Evolutionary conservation across 345 rosid genomes (phyloP).

Genomic region (Camelina hispida): DNA sequence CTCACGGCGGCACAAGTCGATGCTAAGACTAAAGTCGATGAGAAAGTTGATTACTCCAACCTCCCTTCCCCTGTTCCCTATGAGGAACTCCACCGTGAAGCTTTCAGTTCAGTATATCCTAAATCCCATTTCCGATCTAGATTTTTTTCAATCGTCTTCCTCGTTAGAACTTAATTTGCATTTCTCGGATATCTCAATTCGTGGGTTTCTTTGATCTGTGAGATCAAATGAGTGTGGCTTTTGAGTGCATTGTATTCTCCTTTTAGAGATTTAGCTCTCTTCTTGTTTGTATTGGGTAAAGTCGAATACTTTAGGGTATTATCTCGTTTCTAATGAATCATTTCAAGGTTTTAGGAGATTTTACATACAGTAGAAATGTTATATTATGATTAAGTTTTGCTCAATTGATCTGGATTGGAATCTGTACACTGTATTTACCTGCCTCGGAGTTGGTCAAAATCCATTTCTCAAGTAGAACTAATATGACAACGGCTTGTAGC

Average conservation of each 20-base stretch:
- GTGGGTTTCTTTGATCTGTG: conserved; percentile 18
- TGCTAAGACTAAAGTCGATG: conserved; percentile 46
- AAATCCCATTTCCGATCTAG: conserved; percentile 9
- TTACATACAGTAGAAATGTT: conserved; percentile 10
- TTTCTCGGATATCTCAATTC: conserved; percentile 3
- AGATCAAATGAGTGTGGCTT: conserved; percentile 17
- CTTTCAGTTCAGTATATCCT: conserved; percentile 63
- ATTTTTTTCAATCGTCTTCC: background rate
- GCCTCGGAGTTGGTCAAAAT: background rate
- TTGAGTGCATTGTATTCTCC: conserved; percentile 15
- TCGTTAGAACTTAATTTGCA: background rate
- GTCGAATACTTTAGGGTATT: background rate
- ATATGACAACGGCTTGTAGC: background rate
- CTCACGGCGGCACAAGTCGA: conserved; percentile 43
- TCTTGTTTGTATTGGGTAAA: background rate
- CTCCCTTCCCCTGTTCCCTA: conserved; percentile 93
- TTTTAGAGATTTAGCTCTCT: conserved; percentile 8
- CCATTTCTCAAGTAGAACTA: background rate
- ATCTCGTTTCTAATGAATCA: background rate
- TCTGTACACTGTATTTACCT: background rate
- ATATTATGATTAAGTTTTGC: conserved; percentile 7
- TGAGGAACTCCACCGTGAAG: conserved; percentile 94
- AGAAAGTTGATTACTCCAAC: conserved; percentile 70
- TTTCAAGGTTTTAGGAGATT: background rate
- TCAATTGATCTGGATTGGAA: conserved; percentile 6